Percentiles rank a stretch among this genome's conserved stretches.
Conservation (phyloP, 257 asterid genomes). For the Schizonepeta tenuifolia region DNA sequence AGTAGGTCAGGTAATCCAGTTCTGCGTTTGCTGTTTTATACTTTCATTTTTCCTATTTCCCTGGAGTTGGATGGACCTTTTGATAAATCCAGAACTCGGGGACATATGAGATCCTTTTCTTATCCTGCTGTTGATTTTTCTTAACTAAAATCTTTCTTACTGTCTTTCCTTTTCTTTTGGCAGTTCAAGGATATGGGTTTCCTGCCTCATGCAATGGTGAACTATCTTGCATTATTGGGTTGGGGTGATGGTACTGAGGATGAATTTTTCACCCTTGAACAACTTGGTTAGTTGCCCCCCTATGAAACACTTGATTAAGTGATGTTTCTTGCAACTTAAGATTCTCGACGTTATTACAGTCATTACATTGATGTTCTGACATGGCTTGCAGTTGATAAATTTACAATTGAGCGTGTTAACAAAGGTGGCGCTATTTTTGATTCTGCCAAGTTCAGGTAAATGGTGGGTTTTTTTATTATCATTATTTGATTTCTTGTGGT, state of each 20-base stretch:
- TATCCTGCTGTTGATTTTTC: constrained; percentile 22
- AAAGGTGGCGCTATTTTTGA: constrained; percentile 94
- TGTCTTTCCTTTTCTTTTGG: constrained; percentile 6
- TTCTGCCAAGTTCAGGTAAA: constrained; percentile 82
- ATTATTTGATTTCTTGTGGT: not conserved
- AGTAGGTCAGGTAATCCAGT: constrained; percentile 83
- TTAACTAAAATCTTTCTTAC: constrained; percentile 28
- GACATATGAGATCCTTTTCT: not conserved
- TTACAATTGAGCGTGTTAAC: constrained; percentile 92
- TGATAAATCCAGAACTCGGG: constrained; percentile 11
- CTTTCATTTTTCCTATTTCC: constrained; percentile 18
- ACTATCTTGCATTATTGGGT: constrained; percentile 92
- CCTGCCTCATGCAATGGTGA: constrained; percentile 87
- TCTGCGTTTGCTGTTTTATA: constrained; percentile 23
- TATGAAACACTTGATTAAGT: constrained; percentile 23
- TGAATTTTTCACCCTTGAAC: constrained; percentile 85
- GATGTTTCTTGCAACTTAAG: constrained; percentile 30
- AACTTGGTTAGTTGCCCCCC: constrained; percentile 68
- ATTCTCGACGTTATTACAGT: constrained; percentile 25
- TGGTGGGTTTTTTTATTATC: not conserved
- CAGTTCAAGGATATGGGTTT: constrained; percentile 96
- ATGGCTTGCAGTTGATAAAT: constrained; percentile 68
- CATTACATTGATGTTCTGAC: constrained; percentile 31
- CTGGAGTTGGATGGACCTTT: constrained; percentile 21
- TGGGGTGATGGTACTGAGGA: constrained; percentile 99